A percentile compares a stretch with the other conserved stretches of the same genome.
Conservation (phyloP, 1,139 yeast species). For the Zygosaccharomyces pseudobailii region DNA sequence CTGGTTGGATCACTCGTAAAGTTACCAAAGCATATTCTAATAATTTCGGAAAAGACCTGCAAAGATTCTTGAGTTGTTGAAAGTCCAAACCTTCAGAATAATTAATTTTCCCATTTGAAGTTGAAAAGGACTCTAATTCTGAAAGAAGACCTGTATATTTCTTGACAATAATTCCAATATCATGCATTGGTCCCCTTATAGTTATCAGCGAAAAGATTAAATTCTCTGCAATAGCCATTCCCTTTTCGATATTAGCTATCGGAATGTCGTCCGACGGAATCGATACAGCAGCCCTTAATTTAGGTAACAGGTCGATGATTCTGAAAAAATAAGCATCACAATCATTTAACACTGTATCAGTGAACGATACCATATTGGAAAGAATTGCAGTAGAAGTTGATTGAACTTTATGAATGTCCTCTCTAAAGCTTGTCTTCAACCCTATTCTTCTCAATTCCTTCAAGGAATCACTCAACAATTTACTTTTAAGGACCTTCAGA, state of each 20-base stretch:
- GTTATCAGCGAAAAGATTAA: slow-evolving; percentile 51
- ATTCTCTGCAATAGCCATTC: slow-evolving; percentile 76
- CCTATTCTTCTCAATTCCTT: slow-evolving; percentile 75
- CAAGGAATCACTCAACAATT: slow-evolving; percentile 69
- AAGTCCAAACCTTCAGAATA: slow-evolving; percentile 12
- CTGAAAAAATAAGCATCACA: slow-evolving; percentile 62
- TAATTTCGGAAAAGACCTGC: slow-evolving; percentile 46
- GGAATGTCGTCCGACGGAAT: slow-evolving; percentile 72
- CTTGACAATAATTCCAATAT: slow-evolving; percentile 30
- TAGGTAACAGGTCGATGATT: slow-evolving; percentile 73
- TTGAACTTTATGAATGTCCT: slow-evolving; percentile 60
- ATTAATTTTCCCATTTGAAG: slow-evolving; percentile 16
- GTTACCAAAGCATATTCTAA: slow-evolving; percentile 42
- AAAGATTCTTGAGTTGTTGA: slow-evolving; percentile 10
- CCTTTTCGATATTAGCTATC: slow-evolving; percentile 65
- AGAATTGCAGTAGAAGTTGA: slow-evolving; percentile 59
- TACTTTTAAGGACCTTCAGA: slow-evolving; percentile 73
- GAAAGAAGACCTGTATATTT: slow-evolving; percentile 18
- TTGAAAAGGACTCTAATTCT: slow-evolving; percentile 21
- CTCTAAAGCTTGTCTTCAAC: slow-evolving; percentile 57
- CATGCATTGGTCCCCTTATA: slow-evolving; percentile 44
- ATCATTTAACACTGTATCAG: slow-evolving; percentile 39
- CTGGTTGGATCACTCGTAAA: background rate
- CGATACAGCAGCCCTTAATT: slow-evolving; percentile 62
- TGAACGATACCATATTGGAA: slow-evolving; percentile 49